Evolutionary conservation across 139 green algal species (phyloP), one percentile per base, ranked within the genome.

Genomic region (Chlamydomonas applanata): DNA sequence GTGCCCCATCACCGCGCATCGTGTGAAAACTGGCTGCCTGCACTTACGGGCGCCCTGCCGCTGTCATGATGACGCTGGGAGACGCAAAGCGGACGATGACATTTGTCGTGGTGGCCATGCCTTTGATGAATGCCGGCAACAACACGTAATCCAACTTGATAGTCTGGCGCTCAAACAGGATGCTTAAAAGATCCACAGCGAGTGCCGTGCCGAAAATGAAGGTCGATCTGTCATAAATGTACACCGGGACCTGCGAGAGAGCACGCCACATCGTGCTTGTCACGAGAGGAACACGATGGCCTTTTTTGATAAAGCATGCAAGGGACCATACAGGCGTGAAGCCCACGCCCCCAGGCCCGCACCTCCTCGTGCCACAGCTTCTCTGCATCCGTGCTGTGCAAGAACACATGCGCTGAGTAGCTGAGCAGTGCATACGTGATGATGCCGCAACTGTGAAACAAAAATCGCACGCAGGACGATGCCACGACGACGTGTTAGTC

Each of bases 101-200:
- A 71, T 91, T 86, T 5, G 72, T 82, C 0, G 77, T 80, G 35
- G 91, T 90, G 2, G 83, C 77, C 29, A 92, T 67, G 59, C 78
- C 80, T 69, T 86, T 71, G 40, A 93, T 83, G 24, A 89, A 83
- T 0, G 86, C 83, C 2, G 88, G 87, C 14, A 91, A 88, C 22
- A 96, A 40, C 11, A 91, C 90, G n/a, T 87, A 86, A 29, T 89
- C 73, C 59, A 96, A 70, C 46, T 86, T 86, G 73, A 72, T 83
- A 3, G 75, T 81, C n/a, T 88, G 85, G 1, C 85, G 82, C 65
- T 88, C 79, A 62, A 86, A 84, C 25, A 81, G 25, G 5, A 72
- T 49, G 36, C 72, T 86, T 4, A 90, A 76, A 0, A 85, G 45
- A 52, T 89, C 79, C 16, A 84, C 56, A 2, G 52, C 45, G 13